Percentiles rank a stretch among this genome's conserved stretches.
phyloP scores from a whole-genome alignment of 176 grass and related monocot genomes.

The Poa annua region DNA sequence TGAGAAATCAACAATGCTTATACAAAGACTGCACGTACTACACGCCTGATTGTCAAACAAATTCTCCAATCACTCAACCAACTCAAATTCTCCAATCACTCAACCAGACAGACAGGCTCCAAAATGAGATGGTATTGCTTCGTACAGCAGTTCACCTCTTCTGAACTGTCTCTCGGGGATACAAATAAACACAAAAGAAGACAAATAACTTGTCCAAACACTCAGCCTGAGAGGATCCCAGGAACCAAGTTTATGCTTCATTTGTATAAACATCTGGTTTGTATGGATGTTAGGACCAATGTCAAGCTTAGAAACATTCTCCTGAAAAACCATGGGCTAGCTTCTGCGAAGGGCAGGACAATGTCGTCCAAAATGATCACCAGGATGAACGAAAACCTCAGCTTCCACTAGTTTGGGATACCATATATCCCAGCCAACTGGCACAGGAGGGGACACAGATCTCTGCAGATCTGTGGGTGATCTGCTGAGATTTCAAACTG shows the following conservation, averaged over 20 bases:
- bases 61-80: neutral
- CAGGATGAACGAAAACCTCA: slow-evolving; percentile 75
- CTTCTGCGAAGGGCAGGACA: slow-evolving; percentile 67
- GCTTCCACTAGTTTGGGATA: slow-evolving; percentile 76
- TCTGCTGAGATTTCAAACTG: slow-evolving; percentile 90
- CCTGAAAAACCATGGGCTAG: slow-evolving; percentile 68
- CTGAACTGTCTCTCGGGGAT: too few relatives aligned
- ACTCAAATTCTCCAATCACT: neutral
- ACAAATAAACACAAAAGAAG: slow-evolving; percentile 17
- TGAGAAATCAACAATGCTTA: slow-evolving; percentile 10
- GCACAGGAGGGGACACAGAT: slow-evolving; percentile 77
- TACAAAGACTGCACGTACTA: slow-evolving; percentile 15
- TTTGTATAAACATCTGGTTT: slow-evolving; percentile 62
- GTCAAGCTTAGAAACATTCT: slow-evolving; percentile 68
- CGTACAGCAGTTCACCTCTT: too few relatives aligned
- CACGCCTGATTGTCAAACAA: neutral
- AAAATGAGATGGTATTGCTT: neutral
- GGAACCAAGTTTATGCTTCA: slow-evolving; percentile 60
- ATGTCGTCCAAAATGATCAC: slow-evolving; percentile 84
- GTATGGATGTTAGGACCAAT: slow-evolving; percentile 74
- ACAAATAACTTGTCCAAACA: neutral
- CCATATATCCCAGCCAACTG: slow-evolving; percentile 84
- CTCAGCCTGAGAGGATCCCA: too few relatives aligned
- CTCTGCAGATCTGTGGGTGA: slow-evolving; percentile 77
- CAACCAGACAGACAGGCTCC: neutral